Conservation (phyloP, 768 basidiomycete species). For the Suillus spraguei region DNA sequence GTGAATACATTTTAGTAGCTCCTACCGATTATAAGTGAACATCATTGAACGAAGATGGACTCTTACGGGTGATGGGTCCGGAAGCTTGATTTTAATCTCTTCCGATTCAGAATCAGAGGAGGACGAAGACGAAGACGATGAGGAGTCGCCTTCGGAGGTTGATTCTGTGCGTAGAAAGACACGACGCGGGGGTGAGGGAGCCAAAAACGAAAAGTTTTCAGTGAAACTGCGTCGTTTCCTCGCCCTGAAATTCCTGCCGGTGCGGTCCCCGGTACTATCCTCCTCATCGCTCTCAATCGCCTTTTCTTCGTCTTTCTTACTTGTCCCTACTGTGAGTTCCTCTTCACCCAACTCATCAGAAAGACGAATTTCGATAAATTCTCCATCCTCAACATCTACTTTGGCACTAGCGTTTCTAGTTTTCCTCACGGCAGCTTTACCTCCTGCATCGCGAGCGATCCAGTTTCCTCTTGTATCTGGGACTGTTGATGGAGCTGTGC, state of each 20-base stretch:
- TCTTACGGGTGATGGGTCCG: conserved; percentile 56
- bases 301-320: conserved; percentile 30
- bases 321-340: conserved; percentile 13
- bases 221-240: conserved; percentile 49
- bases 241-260: conserved; percentile 26
- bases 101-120: conserved; percentile 12
- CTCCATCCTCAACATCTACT: conserved; percentile 28
- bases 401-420: conserved; percentile 28
- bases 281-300: conserved; percentile 18
- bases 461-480: conserved; percentile 59
- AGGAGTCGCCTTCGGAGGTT: background rate
- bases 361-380: conserved; percentile 22
- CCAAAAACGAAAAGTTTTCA: conserved; percentile 58
- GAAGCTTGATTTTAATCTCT: conserved; percentile 22
- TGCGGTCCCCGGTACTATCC: conserved; percentile 15
- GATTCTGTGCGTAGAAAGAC: conserved; percentile 14
- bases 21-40: conserved; percentile 38
- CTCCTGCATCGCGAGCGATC: conserved; percentile 69
- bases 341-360: conserved; percentile 24
- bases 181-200: conserved; percentile 27
- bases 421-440: conserved; percentile 43
- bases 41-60: background rate
- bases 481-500: conserved; percentile 38
- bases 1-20: conserved; percentile 54
- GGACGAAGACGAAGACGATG: background rate